These are phyloP conservation scores for Didymella exigua DNA, from an alignment of 2,329 filamentous ascomycete species.

Conservation along the genomic window DNA sequence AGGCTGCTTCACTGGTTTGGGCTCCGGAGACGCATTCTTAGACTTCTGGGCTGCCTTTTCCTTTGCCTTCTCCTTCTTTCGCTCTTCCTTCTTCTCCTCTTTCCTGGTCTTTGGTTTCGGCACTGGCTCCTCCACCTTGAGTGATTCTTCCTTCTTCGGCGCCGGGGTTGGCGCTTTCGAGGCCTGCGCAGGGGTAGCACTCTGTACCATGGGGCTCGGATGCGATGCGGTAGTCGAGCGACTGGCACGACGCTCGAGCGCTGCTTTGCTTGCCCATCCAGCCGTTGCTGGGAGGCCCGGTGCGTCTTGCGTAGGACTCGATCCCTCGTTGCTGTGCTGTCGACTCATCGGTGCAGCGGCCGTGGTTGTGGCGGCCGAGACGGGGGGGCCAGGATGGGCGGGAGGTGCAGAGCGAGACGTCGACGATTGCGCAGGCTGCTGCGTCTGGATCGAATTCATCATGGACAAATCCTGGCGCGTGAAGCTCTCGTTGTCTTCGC, in stretches of 20 bases:
- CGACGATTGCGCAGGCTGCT: constrained; percentile 67
- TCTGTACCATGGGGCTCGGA: constrained; percentile 73
- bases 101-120: constrained; percentile 35
- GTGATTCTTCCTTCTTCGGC: constrained; percentile 36
- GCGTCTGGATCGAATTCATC: constrained; percentile 86
- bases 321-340: constrained; percentile 78
- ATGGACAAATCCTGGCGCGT: constrained; percentile 92
- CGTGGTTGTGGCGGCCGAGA: constrained; percentile 49
- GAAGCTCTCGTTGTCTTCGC: constrained; percentile 97
- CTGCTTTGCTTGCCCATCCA: constrained; percentile 83
- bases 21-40: constrained; percentile 36
- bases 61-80: constrained; percentile 32
- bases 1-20: constrained; percentile 26
- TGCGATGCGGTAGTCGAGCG: constrained; percentile 80
- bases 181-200: constrained; percentile 50
- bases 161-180: constrained; percentile 27
- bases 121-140: constrained; percentile 32
- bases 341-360: constrained; percentile 67
- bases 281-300: constrained; percentile 93
- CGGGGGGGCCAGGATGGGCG: constrained; percentile 56
- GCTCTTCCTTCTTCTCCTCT: constrained; percentile 30
- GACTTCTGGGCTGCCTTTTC: constrained; percentile 36
- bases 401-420: constrained; percentile 59
- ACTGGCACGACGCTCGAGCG: constrained; percentile 73
- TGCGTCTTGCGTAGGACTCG: constrained; percentile 66